phyloP scores from a whole-genome alignment of 1,139 yeast genomes.

The Pichia sp. region DNA sequence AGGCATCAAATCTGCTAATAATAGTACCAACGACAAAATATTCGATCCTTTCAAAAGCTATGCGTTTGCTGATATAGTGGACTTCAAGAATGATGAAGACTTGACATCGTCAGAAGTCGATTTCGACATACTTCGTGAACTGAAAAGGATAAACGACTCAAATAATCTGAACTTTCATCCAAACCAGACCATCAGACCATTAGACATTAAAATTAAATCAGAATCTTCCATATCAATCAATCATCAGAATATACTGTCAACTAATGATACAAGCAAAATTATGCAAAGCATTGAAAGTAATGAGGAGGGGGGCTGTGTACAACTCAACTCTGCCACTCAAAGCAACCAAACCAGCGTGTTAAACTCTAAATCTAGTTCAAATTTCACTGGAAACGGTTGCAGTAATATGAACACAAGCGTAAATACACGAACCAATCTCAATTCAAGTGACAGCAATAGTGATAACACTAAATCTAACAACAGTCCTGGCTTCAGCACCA shows the following conservation, averaged over 20 bases:
- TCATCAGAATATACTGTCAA: constrained; percentile 21
- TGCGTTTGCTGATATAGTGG: constrained; percentile 26
- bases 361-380: not conserved
- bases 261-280: not conserved
- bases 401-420: not conserved
- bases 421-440: too few relatives aligned
- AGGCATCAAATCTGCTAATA: not conserved
- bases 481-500: too few relatives aligned
- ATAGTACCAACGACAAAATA: not conserved
- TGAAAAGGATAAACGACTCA: constrained; percentile 12
- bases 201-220: constrained; percentile 23
- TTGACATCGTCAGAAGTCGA: constrained; percentile 22
- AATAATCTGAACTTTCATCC: not conserved
- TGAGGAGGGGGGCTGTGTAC: too few relatives aligned
- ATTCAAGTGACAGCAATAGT: too few relatives aligned
- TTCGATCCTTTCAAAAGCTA: constrained; percentile 13
- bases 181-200: constrained; percentile 13
- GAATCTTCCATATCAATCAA: constrained; percentile 24
- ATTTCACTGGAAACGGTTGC: too few relatives aligned
- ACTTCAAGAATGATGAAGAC: constrained; percentile 25
- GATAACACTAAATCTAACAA: not conserved
- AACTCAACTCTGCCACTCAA: too few relatives aligned
- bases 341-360: not conserved
- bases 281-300: not conserved
- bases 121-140: constrained; percentile 23